Base-by-base conservation (phyloP, 352 stramenopile genomes). In the Globisporangium heterothallicum region DNA sequence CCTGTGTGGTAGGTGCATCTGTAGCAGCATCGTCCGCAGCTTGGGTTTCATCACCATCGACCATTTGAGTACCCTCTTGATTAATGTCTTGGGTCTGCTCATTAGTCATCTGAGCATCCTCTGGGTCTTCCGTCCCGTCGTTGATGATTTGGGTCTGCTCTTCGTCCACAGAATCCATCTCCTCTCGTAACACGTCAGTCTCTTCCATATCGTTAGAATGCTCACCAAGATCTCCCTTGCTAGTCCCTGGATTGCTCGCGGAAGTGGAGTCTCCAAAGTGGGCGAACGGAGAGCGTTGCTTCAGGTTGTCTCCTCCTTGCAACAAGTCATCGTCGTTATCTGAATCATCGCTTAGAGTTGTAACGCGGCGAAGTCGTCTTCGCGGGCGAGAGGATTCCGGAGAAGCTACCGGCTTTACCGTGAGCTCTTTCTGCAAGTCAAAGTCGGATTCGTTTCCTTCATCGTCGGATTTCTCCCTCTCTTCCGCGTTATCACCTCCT, bases 261-360 rank as follows among this genome's bases (percentile, higher is more conserved):
- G 49, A 50, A 38, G 21, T 25, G n/a, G 26, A 50, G 21, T 21
- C 27, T 29, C 36, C 26, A 16, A 6, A 24, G 22, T 44, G 13
- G 13, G n/a, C 40, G 10, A 49, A 16, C 12, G 42, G 29, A 9
- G 30, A 58, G 32, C 21, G 27, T 19, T 18, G 32, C 16, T 43
- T 58, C 9, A 22, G 25, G 26, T 42, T 43, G 29, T 9, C 24
- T 9, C 29, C 29, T n/a, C 10, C 13, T 22, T 35, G 35, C 10
- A 79, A 30, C 41, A 80, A 49, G 36, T 78, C 72, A 38, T 80
- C 62, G 14, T 81, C 72, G 44, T 70, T 84, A 9, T 70, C 58
- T 3, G 49, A 49, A 13, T 70, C 64, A 24, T 77, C 72, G 48
- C 66, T 71, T 25, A 73, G 40, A 44, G 69, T 59, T 21, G 48